These are phyloP conservation scores for Ascochyta fabae DNA, from an alignment of 2,329 filamentous ascomycete species.

Conservation along the genomic window DNA sequence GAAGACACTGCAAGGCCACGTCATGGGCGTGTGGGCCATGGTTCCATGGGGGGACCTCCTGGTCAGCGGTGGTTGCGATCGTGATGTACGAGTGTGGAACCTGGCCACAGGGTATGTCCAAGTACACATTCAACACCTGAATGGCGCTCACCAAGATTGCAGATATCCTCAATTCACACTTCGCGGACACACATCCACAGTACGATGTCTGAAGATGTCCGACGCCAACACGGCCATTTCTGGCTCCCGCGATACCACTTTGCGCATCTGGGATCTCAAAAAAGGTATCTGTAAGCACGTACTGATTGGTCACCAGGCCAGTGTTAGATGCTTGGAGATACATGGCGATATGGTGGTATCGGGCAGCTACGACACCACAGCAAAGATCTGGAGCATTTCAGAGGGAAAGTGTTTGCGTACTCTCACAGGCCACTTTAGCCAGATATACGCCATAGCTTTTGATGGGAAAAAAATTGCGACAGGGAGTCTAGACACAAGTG, in stretches of 20 bases:
- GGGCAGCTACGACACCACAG: constrained; percentile 96
- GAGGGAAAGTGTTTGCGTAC: constrained; percentile 92
- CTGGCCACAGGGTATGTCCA: constrained; percentile 81
- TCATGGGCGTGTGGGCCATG: constrained; percentile 99
- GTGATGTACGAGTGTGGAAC: constrained; percentile 97
- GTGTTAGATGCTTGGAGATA: constrained; percentile 92
- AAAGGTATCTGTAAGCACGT: constrained; percentile 90
- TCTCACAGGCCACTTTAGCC: constrained; percentile 92
- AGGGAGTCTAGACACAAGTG: constrained; percentile 93
- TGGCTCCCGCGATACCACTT: constrained; percentile 90
- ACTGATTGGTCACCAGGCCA: constrained; percentile 92
- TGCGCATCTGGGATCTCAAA: constrained; percentile 92
- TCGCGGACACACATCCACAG: constrained; percentile 94
- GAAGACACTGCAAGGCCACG: constrained; percentile 89
- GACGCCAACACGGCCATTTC: constrained; percentile 94
- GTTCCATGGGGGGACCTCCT: constrained; percentile 95
- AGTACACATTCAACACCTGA: not conserved
- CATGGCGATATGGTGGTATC: constrained; percentile 97
- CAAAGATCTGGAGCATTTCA: constrained; percentile 96
- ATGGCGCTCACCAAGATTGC: constrained; percentile 16
- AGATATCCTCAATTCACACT: constrained; percentile 62
- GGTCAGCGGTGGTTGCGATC: constrained; percentile 94
- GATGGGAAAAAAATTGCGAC: constrained; percentile 93
- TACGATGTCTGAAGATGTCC: constrained; percentile 97
- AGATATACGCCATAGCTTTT: constrained; percentile 98